Percentiles rank a stretch among this genome's conserved stretches.
These are phyloP conservation scores for Gnomoniopsis smithogilvyi DNA, from an alignment of 2,329 filamentous ascomycete species.

Conservation along the genomic window DNA sequence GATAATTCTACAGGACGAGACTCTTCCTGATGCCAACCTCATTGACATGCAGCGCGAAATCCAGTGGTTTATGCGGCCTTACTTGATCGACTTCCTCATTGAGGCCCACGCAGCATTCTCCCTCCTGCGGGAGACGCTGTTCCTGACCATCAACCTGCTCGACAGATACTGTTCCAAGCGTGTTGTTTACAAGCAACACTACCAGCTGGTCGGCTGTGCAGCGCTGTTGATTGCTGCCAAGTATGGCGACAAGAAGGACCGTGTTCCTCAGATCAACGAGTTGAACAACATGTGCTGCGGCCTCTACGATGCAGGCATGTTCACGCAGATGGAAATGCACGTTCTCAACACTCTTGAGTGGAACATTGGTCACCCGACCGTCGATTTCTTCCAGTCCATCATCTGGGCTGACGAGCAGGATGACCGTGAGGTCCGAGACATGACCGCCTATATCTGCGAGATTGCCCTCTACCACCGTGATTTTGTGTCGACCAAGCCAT, in stretches of 20 bases:
- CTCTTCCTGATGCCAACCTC: constrained; percentile 90
- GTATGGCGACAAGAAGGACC: constrained; percentile 98
- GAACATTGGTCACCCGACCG: constrained; percentile 92
- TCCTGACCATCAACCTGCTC: constrained; percentile 92
- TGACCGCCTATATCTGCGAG: constrained; percentile 92
- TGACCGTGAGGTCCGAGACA: constrained; percentile 87
- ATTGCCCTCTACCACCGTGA: constrained; percentile 95
- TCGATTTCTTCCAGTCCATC: constrained; percentile 89
- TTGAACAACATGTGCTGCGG: constrained; percentile 99
- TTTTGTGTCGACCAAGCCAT: constrained; percentile 89
- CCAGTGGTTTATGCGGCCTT: constrained; percentile 99
- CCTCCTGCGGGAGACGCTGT: constrained; percentile 89
- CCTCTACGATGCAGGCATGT: constrained; percentile 98
- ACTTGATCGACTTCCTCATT: constrained; percentile 95
- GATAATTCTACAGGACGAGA: constrained; percentile 59
- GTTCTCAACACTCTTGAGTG: constrained; percentile 96
- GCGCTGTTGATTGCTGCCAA: constrained; percentile 95
- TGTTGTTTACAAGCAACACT: constrained; percentile 98
- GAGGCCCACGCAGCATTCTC: constrained; percentile 96
- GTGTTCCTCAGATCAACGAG: constrained; percentile 95
- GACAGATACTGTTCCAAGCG: constrained; percentile 97
- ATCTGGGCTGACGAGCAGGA: constrained; percentile 76
- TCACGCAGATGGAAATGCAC: constrained; percentile 99
- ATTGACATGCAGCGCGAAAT: constrained; percentile 99
- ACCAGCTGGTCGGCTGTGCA: constrained; percentile 95